Conservation (phyloP, 2,329 filamentous ascomycete species). For the Aspergillus proliferans region DNA sequence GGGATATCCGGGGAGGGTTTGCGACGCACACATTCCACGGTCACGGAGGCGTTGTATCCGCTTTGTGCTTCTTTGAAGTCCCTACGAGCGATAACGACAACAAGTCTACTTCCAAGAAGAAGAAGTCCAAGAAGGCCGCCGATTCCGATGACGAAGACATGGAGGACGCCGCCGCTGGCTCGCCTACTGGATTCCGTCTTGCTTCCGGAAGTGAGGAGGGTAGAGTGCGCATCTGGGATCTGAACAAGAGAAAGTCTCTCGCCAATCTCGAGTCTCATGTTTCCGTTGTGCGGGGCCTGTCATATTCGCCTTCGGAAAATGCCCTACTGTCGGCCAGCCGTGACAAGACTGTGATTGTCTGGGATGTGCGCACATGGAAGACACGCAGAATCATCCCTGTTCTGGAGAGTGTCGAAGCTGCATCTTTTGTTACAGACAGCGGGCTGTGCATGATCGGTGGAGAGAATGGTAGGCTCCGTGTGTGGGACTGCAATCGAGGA, state of each 20-base stretch:
- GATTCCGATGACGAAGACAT: slow-evolving; percentile 36
- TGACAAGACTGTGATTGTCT: slow-evolving; percentile 90
- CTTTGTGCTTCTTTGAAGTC: slow-evolving; percentile 83
- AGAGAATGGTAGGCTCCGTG: slow-evolving; percentile 70
- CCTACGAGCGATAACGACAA: slow-evolving; percentile 40
- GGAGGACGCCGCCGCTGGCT: slow-evolving; percentile 37
- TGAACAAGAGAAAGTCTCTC: slow-evolving; percentile 72
- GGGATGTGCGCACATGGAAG: slow-evolving; percentile 85
- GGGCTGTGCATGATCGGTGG: slow-evolving; percentile 75
- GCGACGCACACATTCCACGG: slow-evolving; percentile 93
- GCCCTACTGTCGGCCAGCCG: slow-evolving; percentile 75
- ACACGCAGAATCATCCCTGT: slow-evolving; percentile 72
- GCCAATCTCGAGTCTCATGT: slow-evolving; percentile 85
- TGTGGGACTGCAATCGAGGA: slow-evolving; percentile 76
- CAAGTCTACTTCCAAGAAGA: slow-evolving; percentile 38
- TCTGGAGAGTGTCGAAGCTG: slow-evolving; percentile 76
- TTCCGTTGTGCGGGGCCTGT: slow-evolving; percentile 82
- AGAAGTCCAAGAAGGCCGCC: slow-evolving; percentile 35
- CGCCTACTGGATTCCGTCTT: slow-evolving; percentile 62
- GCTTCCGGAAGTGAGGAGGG: slow-evolving; percentile 93
- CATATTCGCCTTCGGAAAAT: slow-evolving; percentile 70
- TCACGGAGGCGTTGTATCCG: slow-evolving; percentile 84
- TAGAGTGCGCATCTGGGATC: slow-evolving; percentile 83
- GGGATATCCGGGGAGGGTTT: slow-evolving; percentile 87
- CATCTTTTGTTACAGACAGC: slow-evolving; percentile 69